Evolutionary conservation across 371 early-diverging fungal genomes (phyloP).

Genomic region (Gilbertella persicaria): DNA sequence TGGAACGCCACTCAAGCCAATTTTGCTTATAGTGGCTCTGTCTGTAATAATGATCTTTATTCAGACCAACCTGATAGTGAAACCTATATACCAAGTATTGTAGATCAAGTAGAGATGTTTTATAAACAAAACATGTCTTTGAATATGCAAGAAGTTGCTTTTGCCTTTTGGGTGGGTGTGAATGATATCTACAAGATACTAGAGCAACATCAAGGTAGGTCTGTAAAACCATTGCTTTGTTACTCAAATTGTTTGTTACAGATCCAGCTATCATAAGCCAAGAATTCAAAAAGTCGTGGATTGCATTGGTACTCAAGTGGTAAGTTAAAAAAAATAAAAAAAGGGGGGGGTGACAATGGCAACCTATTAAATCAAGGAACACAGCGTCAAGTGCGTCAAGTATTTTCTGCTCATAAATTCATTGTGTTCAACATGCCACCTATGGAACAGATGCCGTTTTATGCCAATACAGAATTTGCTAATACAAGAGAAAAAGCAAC

Average conservation of each 20-base stretch:
- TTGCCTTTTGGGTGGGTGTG: slow-evolving; percentile 45
- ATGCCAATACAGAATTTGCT: slow-evolving; percentile 15
- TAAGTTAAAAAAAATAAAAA: slow-evolving; percentile 8
- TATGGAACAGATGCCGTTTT: slow-evolving; percentile 41
- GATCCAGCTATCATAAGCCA: not conserved
- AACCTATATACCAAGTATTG: slow-evolving; percentile 33
- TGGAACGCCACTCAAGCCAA: slow-evolving; percentile 45
- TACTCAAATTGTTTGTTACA: not conserved
- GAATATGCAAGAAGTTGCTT: slow-evolving; percentile 39
- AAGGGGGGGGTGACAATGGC: not conserved
- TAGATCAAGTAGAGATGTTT: slow-evolving; percentile 48
- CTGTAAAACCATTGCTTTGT: not conserved
- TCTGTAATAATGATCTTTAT: slow-evolving; percentile 35
- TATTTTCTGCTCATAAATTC: slow-evolving; percentile 36
- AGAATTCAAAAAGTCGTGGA: slow-evolving; percentile 22
- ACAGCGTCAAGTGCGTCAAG: slow-evolving; percentile 39
- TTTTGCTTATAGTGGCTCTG: slow-evolving; percentile 49
- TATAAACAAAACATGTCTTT: slow-evolving; percentile 35
- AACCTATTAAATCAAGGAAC: not conserved
- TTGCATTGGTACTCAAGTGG: slow-evolving; percentile 41
- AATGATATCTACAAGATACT: slow-evolving; percentile 37
- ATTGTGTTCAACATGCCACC: slow-evolving; percentile 42
- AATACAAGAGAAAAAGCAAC: slow-evolving; percentile 22
- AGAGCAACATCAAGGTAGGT: slow-evolving; percentile 8
- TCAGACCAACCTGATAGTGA: slow-evolving; percentile 1